A percentile compares a stretch with the other conserved stretches of the same genome.
Conservation (phyloP, 805 yeast genomes). For the Saturnispora besseyi region DNA sequence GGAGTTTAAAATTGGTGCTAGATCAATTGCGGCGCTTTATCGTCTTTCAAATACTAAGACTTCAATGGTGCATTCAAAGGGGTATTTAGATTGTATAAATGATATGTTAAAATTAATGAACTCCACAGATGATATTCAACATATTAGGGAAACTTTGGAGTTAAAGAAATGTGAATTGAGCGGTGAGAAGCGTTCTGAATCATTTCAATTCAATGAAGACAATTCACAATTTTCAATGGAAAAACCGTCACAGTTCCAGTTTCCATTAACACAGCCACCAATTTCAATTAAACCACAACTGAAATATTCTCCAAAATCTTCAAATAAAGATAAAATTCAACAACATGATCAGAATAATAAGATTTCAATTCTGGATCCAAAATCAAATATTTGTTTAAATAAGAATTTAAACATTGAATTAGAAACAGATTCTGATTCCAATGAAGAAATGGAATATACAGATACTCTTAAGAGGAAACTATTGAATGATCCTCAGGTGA, state of each 20-base stretch:
- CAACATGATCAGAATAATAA: background rate
- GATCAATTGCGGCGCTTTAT: conserved; percentile 60
- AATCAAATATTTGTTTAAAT: background rate
- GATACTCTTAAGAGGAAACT: conserved; percentile 3
- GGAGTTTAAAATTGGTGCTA: conserved; percentile 66
- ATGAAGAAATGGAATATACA: background rate
- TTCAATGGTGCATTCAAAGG: conserved; percentile 40
- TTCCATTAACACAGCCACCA: conserved; percentile 21
- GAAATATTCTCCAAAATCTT: background rate
- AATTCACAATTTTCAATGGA: conserved; percentile 14
- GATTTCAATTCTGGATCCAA: background rate
- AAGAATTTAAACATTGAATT: background rate
- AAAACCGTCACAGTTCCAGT: conserved; percentile 19
- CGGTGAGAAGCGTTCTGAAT: background rate
- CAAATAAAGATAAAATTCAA: background rate
- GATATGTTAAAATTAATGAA: conserved; percentile 33
- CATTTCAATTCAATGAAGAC: background rate
- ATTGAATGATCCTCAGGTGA: background rate
- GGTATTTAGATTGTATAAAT: conserved; percentile 53
- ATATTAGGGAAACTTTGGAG: conserved; percentile 30
- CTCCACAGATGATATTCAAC: conserved; percentile 26
- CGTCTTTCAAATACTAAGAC: conserved; percentile 48
- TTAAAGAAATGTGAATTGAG: conserved; percentile 22
- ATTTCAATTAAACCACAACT: conserved; percentile 8
- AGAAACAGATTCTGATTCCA: background rate